Evolutionary conservation across 805 yeast species (phyloP).

Genomic region (Wickerhamiella vanderwaltii): DNA sequence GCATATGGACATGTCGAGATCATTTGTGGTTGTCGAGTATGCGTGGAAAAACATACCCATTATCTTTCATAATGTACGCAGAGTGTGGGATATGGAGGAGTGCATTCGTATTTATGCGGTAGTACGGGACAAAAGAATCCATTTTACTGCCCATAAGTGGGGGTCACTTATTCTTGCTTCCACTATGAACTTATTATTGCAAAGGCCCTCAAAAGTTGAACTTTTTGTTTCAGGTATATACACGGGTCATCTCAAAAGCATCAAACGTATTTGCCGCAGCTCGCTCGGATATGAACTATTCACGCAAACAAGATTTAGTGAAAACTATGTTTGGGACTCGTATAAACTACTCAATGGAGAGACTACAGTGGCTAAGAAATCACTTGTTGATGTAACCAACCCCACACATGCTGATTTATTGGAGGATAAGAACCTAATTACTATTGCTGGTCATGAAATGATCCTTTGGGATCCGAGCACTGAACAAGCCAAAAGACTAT

Average conservation of each 20-base stretch:
- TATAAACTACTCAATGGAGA: conserved; percentile 25
- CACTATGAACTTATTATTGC: neutral
- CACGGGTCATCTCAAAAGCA: conserved; percentile 80
- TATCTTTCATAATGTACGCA: neutral
- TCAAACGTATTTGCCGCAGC: conserved; percentile 53
- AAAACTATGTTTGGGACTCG: conserved; percentile 50
- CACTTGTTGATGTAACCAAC: conserved; percentile 32
- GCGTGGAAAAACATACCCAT: neutral
- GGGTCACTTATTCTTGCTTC: neutral
- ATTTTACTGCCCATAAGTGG: conserved; percentile 1
- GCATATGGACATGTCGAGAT: neutral
- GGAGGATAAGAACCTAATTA: conserved; percentile 34
- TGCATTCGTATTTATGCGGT: neutral
- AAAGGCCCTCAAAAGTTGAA: neutral
- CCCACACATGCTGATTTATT: conserved; percentile 40
- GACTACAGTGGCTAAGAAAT: conserved; percentile 31
- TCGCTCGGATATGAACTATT: conserved; percentile 50
- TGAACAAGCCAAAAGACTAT: conserved; percentile 10
- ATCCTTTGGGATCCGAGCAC: conserved; percentile 50
- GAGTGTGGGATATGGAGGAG: neutral
- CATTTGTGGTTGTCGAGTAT: neutral
- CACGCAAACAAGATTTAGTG: conserved; percentile 49
- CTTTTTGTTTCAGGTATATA: conserved; percentile 31
- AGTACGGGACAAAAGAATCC: neutral
- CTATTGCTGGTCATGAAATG: conserved; percentile 35